Base-by-base conservation (phyloP, 2,329 filamentous ascomycete genomes). In the Venturiaceae sp. region DNA sequence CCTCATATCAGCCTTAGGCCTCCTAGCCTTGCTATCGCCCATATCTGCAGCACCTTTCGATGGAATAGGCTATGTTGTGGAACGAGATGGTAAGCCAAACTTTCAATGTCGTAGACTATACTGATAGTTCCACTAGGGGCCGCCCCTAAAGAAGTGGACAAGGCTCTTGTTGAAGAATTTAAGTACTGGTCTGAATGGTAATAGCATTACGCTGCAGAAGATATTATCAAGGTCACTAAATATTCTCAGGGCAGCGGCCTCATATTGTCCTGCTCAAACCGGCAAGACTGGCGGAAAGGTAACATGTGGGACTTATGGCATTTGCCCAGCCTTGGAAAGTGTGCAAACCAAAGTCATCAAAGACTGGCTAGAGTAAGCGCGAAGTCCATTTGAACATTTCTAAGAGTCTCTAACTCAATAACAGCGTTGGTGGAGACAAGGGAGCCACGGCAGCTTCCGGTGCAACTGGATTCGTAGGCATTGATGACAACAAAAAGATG, bases 361-460 rank as follows among this genome's bases (percentile, higher is more conserved):
- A 2, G 52, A 33, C 14, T 56, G 54, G 54, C 16, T 26, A 32
- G 23, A 56, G 54, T 52, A 56, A 77, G 76, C 28, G 76, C 77
- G 62, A 59, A 69, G 58, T 72, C 81, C 59, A 82, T 88, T 60
- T 80, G 87, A 52, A 67, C 85, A 46, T 75, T 82, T 33, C 76
- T 85, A 71, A 79, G 83, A 39, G 85, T 85, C 63, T 81, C 79
- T 53, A 69, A 70, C 60, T 82, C 80, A 44, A n/a, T n/a, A n/a
- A n/a, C n/a, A n/a, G n/a, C n/a, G n/a, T n/a, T n/a, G n/a, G n/a
- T n/a, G n/a, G n/a, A n/a, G n/a, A n/a, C n/a, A n/a, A n/a, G n/a
- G n/a, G n/a, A n/a, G n/a, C n/a, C n/a, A n/a, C n/a, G n/a, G n/a
- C n/a, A n/a, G n/a, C n/a, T n/a, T n/a, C n/a, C n/a, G n/a, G n/a